Conservation (phyloP, 768 basidiomycete species). For the Paxillus ammoniavirescens region DNA sequence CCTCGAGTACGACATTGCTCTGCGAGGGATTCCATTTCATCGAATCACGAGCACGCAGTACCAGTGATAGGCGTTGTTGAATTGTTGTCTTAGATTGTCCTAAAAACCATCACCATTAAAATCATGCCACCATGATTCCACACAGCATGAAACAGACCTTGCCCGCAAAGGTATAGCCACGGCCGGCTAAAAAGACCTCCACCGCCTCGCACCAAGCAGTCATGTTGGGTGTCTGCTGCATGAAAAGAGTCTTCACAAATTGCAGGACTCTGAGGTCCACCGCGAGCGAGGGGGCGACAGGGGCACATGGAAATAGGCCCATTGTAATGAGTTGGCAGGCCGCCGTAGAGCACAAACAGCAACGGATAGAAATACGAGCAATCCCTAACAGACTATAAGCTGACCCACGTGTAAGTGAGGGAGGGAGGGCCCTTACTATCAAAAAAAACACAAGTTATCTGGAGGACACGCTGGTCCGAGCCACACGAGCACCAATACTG, state of each 20-base stretch:
- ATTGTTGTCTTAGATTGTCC: constrained; percentile 22
- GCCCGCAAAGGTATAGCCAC: constrained; percentile 7
- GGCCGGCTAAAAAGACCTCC: constrained; percentile 8
- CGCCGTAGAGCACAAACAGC: too few relatives aligned
- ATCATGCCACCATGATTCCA: too few relatives aligned
- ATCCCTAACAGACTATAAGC: too few relatives aligned
- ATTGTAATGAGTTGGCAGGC: too few relatives aligned
- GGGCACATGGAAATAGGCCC: too few relatives aligned
- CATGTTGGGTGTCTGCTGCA: not conserved
- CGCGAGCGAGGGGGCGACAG: too few relatives aligned
- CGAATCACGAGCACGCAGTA: constrained; percentile 10
- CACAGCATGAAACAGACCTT: constrained; percentile 2
- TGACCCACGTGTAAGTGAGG: too few relatives aligned
- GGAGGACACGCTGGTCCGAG: not conserved
- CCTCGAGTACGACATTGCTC: not conserved
- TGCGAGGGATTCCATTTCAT: constrained; percentile 17
- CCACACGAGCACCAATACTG: too few relatives aligned
- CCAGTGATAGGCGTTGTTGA: constrained; percentile 25
- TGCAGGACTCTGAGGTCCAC: too few relatives aligned
- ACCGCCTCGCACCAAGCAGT: constrained; percentile 9
- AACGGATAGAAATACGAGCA: too few relatives aligned
- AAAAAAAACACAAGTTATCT: not conserved
- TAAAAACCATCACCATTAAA: not conserved
- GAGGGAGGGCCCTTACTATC: too few relatives aligned
- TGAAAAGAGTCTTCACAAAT: too few relatives aligned